Evolutionary conservation across 164 flowering plant species (phyloP).

Genomic region (Piper longum): DNA sequence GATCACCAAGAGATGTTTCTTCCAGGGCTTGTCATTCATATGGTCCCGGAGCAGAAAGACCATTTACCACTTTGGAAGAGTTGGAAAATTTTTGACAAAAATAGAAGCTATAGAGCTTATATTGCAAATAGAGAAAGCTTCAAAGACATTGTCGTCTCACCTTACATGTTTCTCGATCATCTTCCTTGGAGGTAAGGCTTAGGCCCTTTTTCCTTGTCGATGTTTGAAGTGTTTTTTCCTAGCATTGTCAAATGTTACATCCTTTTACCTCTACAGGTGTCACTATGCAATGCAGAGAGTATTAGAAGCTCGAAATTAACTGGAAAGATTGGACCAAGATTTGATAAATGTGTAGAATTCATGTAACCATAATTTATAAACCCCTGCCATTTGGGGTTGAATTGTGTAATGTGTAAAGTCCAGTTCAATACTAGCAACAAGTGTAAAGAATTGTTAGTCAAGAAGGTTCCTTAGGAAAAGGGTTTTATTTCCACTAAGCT

Average conservation of each 20-base stretch:
- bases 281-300: conserved; percentile 47
- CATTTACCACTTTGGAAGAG: conserved; percentile 25
- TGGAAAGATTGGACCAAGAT: conserved; percentile 5
- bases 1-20: conserved; percentile 48
- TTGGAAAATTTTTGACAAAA: conserved; percentile 21
- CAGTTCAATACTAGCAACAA: too few relatives aligned
- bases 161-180: conserved; percentile 82
- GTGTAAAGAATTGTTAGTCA: too few relatives aligned
- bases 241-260: not conserved
- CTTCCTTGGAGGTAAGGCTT: conserved; percentile 69
- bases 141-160: conserved; percentile 54
- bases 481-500: too few relatives aligned
- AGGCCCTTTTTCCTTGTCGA: not conserved
- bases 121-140: conserved; percentile 50
- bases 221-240: not conserved
- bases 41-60: conserved; percentile 30
- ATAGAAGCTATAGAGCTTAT: conserved; percentile 34
- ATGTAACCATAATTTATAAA: not conserved
- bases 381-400: too few relatives aligned
- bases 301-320: conserved; percentile 20
- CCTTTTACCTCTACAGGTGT: conserved; percentile 29
- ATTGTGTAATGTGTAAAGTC: too few relatives aligned
- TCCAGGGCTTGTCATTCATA: conserved; percentile 63
- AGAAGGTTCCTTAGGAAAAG: too few relatives aligned
- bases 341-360: conserved; percentile 19